Base-by-base conservation (phyloP, 192 early-diverging fungal genomes). In the Backusella liffmaniae region DNA sequence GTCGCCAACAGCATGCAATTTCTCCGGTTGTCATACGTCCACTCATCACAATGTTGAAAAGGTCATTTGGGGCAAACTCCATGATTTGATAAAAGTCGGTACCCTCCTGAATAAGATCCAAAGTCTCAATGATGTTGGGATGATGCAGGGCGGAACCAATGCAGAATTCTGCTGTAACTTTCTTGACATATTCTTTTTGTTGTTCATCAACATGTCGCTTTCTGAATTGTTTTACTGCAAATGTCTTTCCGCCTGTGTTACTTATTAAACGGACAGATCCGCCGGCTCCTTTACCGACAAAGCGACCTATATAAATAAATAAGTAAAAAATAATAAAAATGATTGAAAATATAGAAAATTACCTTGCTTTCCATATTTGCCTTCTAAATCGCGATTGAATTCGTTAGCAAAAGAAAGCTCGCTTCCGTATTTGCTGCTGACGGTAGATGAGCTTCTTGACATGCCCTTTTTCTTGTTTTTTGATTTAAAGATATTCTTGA, bases 11-110 rank as follows among this genome's bases (percentile, higher is more conserved):
- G 83, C 97, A 98, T 39, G 90, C 87, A 46, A 94, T 91, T 85
- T 97, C 94, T 35, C 90, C 89, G 5, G 91, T 83, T 10, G 86
- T 85, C 91, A 97, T 90, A 18, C 85, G 75, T 21, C 93, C 94
- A 37, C 82, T 87, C 77, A 90, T 91, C 3, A 99, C 96, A 67
- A 92, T 87, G 8, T 88, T 88, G 73, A 92, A 99, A 67, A 99
- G 86, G 82, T 99, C 98, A 59, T 94, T 93, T 67, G 92, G 92
- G 39, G 94, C 95, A 89, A 93, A 98, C 82, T 99, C 98, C 95
- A 95, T 93, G 62, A 95, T 90, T 84, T 94, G 87, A 73, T 89
- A 94, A 39, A 90, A 90, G 37, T 83, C 85, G 35, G 23, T 23
- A 23, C 86, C 85, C 73, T 93, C 92, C 77, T 91, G 89, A 34